These are phyloP conservation scores for Flaveria trinervia DNA, from an alignment of 129 eudicot genomes.

Conservation along the genomic window DNA sequence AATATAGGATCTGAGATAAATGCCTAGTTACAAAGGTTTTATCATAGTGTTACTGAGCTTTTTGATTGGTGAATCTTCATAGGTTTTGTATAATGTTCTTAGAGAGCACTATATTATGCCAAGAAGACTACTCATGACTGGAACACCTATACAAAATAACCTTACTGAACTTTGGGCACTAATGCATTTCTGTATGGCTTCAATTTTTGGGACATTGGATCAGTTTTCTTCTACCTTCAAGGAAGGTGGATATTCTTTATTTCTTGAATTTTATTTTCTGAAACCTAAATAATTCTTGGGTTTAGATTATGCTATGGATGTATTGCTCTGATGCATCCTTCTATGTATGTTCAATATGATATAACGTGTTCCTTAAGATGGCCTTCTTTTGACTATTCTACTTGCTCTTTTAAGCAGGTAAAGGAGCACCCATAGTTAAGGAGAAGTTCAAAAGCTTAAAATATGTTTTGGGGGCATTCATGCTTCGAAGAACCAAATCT, in stretches of 20 bases:
- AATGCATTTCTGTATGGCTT: slow-evolving; percentile 89
- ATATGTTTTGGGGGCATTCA: slow-evolving; percentile 72
- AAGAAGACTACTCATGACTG: slow-evolving; percentile 84
- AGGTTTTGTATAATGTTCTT: slow-evolving; percentile 85
- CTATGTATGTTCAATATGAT: slow-evolving; percentile 14
- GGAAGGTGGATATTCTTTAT: slow-evolving; percentile 65
- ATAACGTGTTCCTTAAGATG: neutral
- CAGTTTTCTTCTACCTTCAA: slow-evolving; percentile 71
- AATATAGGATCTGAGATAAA: neutral
- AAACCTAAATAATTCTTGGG: neutral
- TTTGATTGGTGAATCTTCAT: slow-evolving; percentile 29
- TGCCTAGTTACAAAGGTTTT: neutral
- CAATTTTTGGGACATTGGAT: slow-evolving; percentile 79
- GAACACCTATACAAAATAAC: slow-evolving; percentile 95
- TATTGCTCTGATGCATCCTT: slow-evolving; percentile 24
- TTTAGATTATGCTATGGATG: slow-evolving; percentile 14
- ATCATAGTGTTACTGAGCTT: slow-evolving; percentile 16
- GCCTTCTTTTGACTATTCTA: neutral
- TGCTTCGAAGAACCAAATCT: slow-evolving; percentile 93
- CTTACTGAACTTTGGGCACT: slow-evolving; percentile 94
- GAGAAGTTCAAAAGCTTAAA: slow-evolving; percentile 69
- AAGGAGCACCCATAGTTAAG: slow-evolving; percentile 46
- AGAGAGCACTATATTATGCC: slow-evolving; percentile 85
- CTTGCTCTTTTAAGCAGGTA: slow-evolving; percentile 41
- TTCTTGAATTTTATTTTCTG: neutral